Percentiles rank a stretch among this genome's conserved stretches.
Conservation (phyloP, 768 basidiomycete genomes). For the Rickenella mellea region DNA sequence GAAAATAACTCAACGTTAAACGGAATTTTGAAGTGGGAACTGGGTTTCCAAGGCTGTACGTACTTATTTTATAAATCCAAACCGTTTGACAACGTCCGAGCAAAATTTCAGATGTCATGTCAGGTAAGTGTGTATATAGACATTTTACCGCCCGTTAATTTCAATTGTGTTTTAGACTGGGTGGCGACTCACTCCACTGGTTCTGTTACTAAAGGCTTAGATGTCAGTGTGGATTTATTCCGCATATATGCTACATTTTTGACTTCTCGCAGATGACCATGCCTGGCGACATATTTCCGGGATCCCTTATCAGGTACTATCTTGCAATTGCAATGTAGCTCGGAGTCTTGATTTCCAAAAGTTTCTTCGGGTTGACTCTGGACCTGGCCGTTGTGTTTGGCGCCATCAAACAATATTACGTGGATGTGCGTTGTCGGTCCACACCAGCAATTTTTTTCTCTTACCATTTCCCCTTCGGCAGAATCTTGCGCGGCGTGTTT, state of each 20-base stretch:
- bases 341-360: slow-evolving; percentile 17
- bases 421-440: slow-evolving; percentile 38
- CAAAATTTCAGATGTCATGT: slow-evolving; percentile 14
- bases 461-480: slow-evolving; percentile 15
- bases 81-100: neutral
- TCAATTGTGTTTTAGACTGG: slow-evolving; percentile 35
- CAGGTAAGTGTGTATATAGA: slow-evolving; percentile 24
- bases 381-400: slow-evolving; percentile 51
- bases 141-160: slow-evolving; percentile 40
- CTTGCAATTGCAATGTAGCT: neutral
- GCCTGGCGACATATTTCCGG: slow-evolving; percentile 46
- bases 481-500: slow-evolving; percentile 64
- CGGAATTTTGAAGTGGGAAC: slow-evolving; percentile 51
- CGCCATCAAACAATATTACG: slow-evolving; percentile 43
- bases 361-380: slow-evolving; percentile 53
- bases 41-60: slow-evolving; percentile 58
- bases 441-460: slow-evolving; percentile 19
- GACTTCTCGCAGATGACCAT: slow-evolving; percentile 49
- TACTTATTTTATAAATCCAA: neutral
- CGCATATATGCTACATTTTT: neutral
- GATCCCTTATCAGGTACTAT: neutral
- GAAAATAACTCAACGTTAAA: slow-evolving; percentile 53
- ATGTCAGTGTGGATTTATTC: slow-evolving; percentile 30
- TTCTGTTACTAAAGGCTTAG: slow-evolving; percentile 53
- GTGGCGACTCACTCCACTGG: slow-evolving; percentile 50